Percentiles rank a stretch among this genome's conserved stretches.
Evolutionary conservation across 306 rosid species (phyloP).

Genomic region (Sicyos edulis): DNA sequence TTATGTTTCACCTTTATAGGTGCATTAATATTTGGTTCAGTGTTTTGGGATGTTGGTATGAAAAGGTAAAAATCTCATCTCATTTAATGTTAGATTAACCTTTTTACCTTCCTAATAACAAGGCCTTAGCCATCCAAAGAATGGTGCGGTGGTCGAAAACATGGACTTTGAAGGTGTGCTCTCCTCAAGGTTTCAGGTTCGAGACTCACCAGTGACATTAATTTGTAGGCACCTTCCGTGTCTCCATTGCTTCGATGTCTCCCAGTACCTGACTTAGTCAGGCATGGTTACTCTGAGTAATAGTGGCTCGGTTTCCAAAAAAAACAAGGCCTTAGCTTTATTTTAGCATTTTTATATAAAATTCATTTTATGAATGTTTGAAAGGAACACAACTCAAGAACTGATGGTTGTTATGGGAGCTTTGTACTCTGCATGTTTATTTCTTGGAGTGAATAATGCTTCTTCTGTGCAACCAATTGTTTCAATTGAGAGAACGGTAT

Average conservation of each 20-base stretch:
- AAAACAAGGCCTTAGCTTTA: no score
- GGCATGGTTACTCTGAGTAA: no score
- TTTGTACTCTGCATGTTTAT: conserved; percentile 64
- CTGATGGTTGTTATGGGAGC: conserved; percentile 76
- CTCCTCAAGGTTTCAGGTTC: no score
- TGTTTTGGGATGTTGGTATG: conserved; percentile 64
- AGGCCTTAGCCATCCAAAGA: no score
- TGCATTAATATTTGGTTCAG: conserved; percentile 63
- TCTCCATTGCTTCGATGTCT: no score
- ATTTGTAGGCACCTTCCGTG: no score
- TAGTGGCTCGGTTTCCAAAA: no score
- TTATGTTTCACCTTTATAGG: conserved; percentile 53
- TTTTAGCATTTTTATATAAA: neutral
- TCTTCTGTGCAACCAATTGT: conserved; percentile 87
- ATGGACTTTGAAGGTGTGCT: no score
- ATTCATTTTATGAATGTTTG: conserved; percentile 17
- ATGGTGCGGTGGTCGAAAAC: no score
- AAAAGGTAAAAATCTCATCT: conserved; percentile 44
- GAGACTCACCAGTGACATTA: no score
- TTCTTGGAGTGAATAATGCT: conserved; percentile 78
- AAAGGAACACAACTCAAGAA: conserved; percentile 55
- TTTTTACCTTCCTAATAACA: no score
- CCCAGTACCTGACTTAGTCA: no score
- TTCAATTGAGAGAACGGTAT: conserved; percentile 90
- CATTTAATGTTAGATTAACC: conserved; percentile 5